These are phyloP conservation scores for Prunella vulgaris DNA, from an alignment of 257 asterid genomes.

Conservation along the genomic window DNA sequence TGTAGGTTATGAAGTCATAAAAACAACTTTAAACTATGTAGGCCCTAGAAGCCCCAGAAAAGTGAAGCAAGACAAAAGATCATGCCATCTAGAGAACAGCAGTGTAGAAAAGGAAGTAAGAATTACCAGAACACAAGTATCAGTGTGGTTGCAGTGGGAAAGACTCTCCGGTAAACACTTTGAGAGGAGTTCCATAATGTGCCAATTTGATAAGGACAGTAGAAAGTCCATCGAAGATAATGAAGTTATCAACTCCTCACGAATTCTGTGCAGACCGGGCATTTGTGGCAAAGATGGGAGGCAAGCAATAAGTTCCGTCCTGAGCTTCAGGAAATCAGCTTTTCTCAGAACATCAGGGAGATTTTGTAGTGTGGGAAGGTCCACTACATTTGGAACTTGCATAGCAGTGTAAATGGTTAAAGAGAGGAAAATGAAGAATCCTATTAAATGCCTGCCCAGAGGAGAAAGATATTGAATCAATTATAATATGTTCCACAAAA, in stretches of 20 bases:
- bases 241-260: slow-evolving; percentile 52
- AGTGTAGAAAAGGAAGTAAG: slow-evolving; percentile 12
- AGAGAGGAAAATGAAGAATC: slow-evolving; percentile 88
- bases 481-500: background rate
- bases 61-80: background rate
- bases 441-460: slow-evolving; percentile 93
- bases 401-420: slow-evolving; percentile 88
- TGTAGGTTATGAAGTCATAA: background rate
- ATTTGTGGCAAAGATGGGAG: slow-evolving; percentile 76
- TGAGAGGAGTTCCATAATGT: slow-evolving; percentile 58
- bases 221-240: slow-evolving; percentile 47
- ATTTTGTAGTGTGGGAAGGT: slow-evolving; percentile 52
- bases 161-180: slow-evolving; percentile 75
- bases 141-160: slow-evolving; percentile 58
- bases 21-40: background rate
- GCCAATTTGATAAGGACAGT: slow-evolving; percentile 71
- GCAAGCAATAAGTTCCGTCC: slow-evolving; percentile 54
- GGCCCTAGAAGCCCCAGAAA: background rate
- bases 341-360: slow-evolving; percentile 63
- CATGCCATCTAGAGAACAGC: slow-evolving; percentile 8
- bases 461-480: slow-evolving; percentile 17
- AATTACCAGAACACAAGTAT: slow-evolving; percentile 65
- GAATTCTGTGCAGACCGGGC: slow-evolving; percentile 64
- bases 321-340: slow-evolving; percentile 72
- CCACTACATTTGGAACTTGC: slow-evolving; percentile 69